Evolutionary conservation across 352 stramenopile species (phyloP).

Genomic region (Phytophthora gonapodyides): DNA sequence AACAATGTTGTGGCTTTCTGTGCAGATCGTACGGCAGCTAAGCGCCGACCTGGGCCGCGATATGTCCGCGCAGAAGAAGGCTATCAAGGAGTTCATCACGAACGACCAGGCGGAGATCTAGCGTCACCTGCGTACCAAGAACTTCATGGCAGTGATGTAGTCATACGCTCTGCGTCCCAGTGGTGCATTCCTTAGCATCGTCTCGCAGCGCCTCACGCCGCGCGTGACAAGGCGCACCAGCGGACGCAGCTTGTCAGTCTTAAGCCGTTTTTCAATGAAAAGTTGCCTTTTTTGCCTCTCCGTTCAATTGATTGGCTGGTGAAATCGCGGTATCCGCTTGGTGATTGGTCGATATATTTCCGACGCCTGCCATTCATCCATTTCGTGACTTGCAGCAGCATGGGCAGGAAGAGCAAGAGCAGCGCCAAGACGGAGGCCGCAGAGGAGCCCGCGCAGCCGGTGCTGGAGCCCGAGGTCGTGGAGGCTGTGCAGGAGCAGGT

Average conservation of each 20-base stretch:
- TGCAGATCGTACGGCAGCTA: constrained; percentile 74
- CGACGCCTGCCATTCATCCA: constrained; percentile 40
- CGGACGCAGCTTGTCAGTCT: too few relatives aligned
- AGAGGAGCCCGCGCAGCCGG: constrained; percentile 8
- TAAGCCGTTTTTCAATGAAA: too few relatives aligned
- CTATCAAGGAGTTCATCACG: constrained; percentile 85
- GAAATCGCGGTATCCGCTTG: background rate
- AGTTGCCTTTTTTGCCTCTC: too few relatives aligned
- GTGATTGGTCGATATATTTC: constrained; percentile 15
- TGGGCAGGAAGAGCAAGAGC: constrained; percentile 49
- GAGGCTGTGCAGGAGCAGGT: constrained; percentile 31
- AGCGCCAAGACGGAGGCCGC: constrained; percentile 12
- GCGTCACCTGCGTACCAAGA: background rate
- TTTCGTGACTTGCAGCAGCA: constrained; percentile 36
- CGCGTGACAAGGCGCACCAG: too few relatives aligned
- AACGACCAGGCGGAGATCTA: constrained; percentile 34
- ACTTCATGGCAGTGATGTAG: too few relatives aligned
- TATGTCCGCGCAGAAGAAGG: constrained; percentile 70
- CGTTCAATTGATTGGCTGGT: background rate
- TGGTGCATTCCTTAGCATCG: too few relatives aligned
- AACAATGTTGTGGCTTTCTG: background rate
- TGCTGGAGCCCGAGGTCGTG: constrained; percentile 23
- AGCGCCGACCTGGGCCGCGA: constrained; percentile 70
- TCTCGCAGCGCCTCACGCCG: too few relatives aligned
- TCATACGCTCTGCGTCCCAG: too few relatives aligned